Base-by-base conservation (phyloP, 2,329 filamentous ascomycete genomes). In the Trichophyton mentagrophytes region DNA sequence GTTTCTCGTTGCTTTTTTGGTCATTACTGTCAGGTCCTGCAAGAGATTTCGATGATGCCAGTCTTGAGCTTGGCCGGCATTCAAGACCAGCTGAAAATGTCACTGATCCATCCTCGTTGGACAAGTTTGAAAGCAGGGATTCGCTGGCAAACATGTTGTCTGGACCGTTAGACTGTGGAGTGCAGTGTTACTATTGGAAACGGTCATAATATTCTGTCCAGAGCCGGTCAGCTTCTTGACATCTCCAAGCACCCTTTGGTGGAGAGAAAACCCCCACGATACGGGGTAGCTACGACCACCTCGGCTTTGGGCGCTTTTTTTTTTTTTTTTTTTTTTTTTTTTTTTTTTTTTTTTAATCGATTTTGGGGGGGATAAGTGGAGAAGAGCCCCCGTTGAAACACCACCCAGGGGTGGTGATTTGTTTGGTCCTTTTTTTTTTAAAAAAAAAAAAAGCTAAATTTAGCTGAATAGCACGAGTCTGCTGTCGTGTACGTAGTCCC, bases 161-260 rank as follows among this genome's bases (percentile, higher is more conserved):
- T 55, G 51, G 51, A 55, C 51, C 51, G 51, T 55, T 27, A 36
- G 51, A 55, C 5, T 15, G 51, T 55, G 51, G 51, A 55, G 51
- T 36, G 17, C 15, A 20, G n/a, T 17, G 51, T 20, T 27, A 38
- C 27, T 13, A 38, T 38, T 38, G 33, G 33, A 11, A 38, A 38
- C 33, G 2, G 33, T 13, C 11, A 38, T 38, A 11, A 13, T 38
- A 38, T 38, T 38, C 11, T 13, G 33, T 38, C 33, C 2, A 7
- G 33, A 55, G 51, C 20, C 51, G 51, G 51, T 55, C 27, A 20
- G 20, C 3, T 3, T 27, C 20, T n/a, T 17, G 27, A 36, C 20
- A 8, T 9, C 11, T 13, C 17, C 20, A n/a, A 15, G 51, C 27
- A 36, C n/a, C 33, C 11, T 38, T 55, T 27, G 51, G 51, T 55